These are phyloP conservation scores for Senna tora DNA, from an alignment of 306 rosid genomes.

Conservation along the genomic window DNA sequence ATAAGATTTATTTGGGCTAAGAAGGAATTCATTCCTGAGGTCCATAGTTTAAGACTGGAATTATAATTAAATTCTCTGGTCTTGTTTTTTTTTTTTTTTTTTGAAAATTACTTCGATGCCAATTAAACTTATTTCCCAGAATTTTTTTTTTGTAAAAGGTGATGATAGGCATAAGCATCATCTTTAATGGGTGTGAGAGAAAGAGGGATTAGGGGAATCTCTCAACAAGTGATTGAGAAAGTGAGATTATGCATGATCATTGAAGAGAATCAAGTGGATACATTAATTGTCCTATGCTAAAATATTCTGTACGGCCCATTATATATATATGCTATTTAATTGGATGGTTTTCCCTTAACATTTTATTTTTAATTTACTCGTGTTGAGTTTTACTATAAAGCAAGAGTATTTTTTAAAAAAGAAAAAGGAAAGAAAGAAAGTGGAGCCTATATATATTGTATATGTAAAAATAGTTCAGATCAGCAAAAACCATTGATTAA, in stretches of 20 bases:
- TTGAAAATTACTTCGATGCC: not conserved
- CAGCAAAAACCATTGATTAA: not conserved
- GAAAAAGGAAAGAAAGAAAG: no score
- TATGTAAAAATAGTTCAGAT: not conserved
- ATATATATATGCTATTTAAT: not conserved
- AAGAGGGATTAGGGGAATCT: not conserved
- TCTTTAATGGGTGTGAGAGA: not conserved
- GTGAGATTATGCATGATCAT: not conserved
- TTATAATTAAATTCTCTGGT: not conserved
- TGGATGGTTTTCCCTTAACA: not conserved
- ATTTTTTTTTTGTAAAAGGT: not conserved
- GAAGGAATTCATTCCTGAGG: conserved; percentile 30
- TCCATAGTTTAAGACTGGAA: not conserved
- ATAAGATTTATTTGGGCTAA: conserved; percentile 11
- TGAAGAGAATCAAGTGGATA: conserved; percentile 5
- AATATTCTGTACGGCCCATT: not conserved
- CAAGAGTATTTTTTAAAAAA: not conserved
- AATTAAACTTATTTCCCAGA: not conserved
- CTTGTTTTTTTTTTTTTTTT: no score
- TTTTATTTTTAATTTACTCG: not conserved
- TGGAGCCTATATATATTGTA: not conserved
- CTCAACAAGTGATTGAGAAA: not conserved
- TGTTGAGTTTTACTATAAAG: conserved; percentile 3
- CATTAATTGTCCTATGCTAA: not conserved
- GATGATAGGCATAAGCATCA: not conserved